Percentiles rank a stretch among this genome's conserved stretches.
These are phyloP conservation scores for Barbatosphaeria neglecta DNA, from an alignment of 495 filamentous ascomycete genomes.

Conservation along the genomic window DNA sequence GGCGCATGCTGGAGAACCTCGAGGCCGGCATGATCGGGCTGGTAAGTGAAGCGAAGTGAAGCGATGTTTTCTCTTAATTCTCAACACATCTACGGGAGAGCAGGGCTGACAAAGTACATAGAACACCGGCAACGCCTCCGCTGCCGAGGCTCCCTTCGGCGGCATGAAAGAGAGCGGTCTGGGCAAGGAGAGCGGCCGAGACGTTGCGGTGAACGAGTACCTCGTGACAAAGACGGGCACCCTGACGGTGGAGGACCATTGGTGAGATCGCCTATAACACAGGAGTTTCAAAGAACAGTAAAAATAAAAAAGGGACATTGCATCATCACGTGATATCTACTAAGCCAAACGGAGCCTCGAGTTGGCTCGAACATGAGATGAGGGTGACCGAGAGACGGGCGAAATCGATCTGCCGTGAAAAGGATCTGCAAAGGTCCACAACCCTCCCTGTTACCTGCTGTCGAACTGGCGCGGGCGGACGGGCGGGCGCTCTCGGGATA, in stretches of 20 bases:
- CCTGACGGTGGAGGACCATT: slow-evolving; percentile 50
- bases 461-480: no score
- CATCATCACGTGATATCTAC: no score
- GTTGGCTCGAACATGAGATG: no score
- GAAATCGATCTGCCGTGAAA: no score
- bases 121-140: slow-evolving; percentile 44
- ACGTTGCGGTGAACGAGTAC: slow-evolving; percentile 59
- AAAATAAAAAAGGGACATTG: no score
- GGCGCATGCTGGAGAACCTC: slow-evolving; percentile 60
- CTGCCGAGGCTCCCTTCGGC: slow-evolving; percentile 62
- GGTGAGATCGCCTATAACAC: slow-evolving; percentile 18
- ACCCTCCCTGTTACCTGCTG: no score
- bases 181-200: slow-evolving; percentile 65
- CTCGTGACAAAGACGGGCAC: slow-evolving; percentile 63
- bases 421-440: no score
- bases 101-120: not conserved
- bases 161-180: slow-evolving; percentile 68
- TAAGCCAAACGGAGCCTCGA: no score
- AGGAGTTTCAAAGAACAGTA: no score
- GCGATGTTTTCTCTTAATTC: not conserved
- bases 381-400: no score
- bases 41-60: slow-evolving; percentile 20
- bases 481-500: no score
- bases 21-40: slow-evolving; percentile 69
- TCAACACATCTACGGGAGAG: not conserved